Evolutionary conservation across 352 stramenopile genomes (phyloP), one percentile per base, ranked within the genome.

Genomic region (Pythium sukuiense): DNA sequence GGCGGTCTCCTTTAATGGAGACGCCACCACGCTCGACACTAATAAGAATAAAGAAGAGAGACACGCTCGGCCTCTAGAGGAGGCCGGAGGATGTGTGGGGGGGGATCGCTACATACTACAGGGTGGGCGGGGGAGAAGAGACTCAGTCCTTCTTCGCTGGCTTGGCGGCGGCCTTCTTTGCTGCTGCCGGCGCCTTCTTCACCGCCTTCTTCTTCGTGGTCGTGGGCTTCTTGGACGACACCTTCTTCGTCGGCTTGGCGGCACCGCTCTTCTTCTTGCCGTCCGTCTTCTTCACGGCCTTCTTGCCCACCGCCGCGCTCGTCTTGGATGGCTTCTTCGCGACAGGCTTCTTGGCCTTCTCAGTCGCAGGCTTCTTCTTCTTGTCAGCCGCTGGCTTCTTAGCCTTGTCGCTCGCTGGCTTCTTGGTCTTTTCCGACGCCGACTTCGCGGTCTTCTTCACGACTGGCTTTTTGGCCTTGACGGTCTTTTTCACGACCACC

Each of bases 191-290:
- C 12, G 69, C 65, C 61, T 76, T 72, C 71, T 80, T 80, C 52
- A 79, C 79, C 52, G 83, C 70, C 76, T 87, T 87, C 73, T 87
- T 87, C 72, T 87, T 87, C 4, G 69, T 80, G 3, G 74, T 83
- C 59, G 75, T 87, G n/a, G 79, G 67, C 70, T 88, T 90, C 64
- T 84, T 85, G 20, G 61, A 30, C 41, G 69, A 72, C 26, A 81
- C 69, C 77, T 88, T 88, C 55, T 70, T 69, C n/a, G 57, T 30
- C 6, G 56, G 5, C 54, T 46, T 55, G 30, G 69, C 60, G 8
- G 63, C 61, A 7, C 35, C 35, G 1, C 63, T 30, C 65, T 84
- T 88, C 72, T 85, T 87, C 29, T 72, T 63, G 9, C 45, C 46
- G 45, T 46, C 45, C 63, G 80, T 80, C 60, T 79, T 79, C 18